A percentile compares a stretch with the other conserved stretches of the same genome.
These are phyloP conservation scores for Onygenales sp. DNA, from an alignment of 2,329 filamentous ascomycete species.

Conservation along the genomic window DNA sequence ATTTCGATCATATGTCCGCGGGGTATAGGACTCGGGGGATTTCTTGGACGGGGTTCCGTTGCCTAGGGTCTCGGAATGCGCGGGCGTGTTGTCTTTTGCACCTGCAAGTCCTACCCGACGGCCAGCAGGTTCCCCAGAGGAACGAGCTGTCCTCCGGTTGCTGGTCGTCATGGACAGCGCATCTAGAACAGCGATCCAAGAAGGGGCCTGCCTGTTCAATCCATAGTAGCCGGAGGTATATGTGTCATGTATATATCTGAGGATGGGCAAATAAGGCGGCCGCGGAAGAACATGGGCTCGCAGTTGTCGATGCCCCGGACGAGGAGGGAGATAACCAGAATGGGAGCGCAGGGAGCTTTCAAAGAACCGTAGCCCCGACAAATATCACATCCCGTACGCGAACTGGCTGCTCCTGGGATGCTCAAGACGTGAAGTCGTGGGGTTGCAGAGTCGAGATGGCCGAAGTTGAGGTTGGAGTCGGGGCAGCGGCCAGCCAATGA, in stretches of 20 bases:
- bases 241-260: not conserved
- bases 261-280: not conserved
- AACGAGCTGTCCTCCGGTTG: not conserved
- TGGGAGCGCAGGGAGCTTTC: no score
- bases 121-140: not conserved
- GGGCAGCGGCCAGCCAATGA: conserved; percentile 13
- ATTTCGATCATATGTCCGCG: not conserved
- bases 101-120: no score
- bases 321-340: no score
- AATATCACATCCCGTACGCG: no score
- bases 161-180: not conserved
- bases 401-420: no score
- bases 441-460: no score
- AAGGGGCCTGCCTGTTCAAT: not conserved
- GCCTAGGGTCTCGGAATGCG: not conserved
- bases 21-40: not conserved
- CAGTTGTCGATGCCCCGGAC: no score
- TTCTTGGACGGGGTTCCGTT: not conserved
- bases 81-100: not conserved
- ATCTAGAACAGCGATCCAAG: not conserved
- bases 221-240: not conserved
- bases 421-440: no score
- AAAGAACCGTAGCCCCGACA: no score
- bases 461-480: not conserved
- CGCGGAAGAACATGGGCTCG: not conserved